These are phyloP conservation scores for Areca catechu DNA, from an alignment of 176 grass and related monocot species.

Conservation along the genomic window DNA sequence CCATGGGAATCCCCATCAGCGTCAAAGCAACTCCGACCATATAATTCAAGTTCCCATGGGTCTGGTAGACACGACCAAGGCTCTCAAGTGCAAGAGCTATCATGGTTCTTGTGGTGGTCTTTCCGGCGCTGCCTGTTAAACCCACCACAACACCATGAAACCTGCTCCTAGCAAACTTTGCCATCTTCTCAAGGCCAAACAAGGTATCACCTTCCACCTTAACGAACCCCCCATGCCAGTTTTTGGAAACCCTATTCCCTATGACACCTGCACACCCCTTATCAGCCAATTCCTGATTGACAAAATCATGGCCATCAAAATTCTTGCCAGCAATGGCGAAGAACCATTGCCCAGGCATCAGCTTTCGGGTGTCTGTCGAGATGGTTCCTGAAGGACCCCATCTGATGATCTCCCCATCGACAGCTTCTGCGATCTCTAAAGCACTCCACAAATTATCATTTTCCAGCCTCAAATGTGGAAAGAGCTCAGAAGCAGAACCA, in stretches of 20 bases:
- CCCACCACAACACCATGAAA: slow-evolving; percentile 1
- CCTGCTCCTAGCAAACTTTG: neutral
- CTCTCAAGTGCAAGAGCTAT: slow-evolving; percentile 1
- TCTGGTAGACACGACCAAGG: neutral
- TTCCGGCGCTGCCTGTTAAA: slow-evolving; percentile 9
- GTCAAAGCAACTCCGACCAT: slow-evolving; percentile 5
- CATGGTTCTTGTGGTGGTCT: slow-evolving; percentile 9
- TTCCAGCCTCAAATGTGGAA: neutral
- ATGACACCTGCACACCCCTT: neutral
- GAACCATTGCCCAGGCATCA: slow-evolving; percentile 4
- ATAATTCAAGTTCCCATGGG: slow-evolving; percentile 5
- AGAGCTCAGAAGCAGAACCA: neutral
- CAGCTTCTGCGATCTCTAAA: slow-evolving; percentile 6
- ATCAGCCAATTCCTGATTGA: neutral
- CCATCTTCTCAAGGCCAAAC: slow-evolving; percentile 1
- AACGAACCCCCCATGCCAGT: slow-evolving; percentile 5
- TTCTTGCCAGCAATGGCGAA: neutral
- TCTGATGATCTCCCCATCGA: neutral
- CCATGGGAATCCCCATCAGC: neutral
- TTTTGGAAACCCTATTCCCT: neutral
- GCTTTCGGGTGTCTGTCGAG: neutral
- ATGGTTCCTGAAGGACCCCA: slow-evolving; percentile 1
- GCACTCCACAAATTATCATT: neutral
- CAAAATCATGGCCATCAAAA: slow-evolving; percentile 4
- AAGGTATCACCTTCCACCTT: slow-evolving; percentile 7